Conservation (phyloP, 2,329 filamentous ascomycete genomes). For the Alternaria sp. region DNA sequence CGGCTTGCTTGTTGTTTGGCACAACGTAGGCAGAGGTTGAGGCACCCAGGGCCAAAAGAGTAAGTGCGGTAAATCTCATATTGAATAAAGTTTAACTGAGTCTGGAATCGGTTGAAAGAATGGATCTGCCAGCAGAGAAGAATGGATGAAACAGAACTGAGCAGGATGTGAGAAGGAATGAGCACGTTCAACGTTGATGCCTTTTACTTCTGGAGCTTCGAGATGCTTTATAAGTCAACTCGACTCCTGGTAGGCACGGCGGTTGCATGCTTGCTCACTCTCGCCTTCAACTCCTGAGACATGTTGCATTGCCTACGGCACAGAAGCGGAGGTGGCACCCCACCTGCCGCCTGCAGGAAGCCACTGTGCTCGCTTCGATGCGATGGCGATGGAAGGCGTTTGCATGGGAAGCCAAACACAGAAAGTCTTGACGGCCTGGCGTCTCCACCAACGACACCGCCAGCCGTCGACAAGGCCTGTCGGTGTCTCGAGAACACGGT, state of each 20-base stretch:
- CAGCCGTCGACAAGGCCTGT: conserved; percentile 12
- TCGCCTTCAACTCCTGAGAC: conserved; percentile 23
- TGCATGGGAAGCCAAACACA: conserved; percentile 18
- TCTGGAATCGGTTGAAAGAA: conserved; percentile 22
- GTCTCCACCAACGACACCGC: conserved; percentile 23
- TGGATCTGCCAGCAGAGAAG: conserved; percentile 40
- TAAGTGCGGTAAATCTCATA: conserved; percentile 39
- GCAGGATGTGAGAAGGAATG: conserved; percentile 41
- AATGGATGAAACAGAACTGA: conserved; percentile 34
- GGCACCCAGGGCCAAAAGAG: conserved; percentile 42
- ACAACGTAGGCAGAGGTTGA: conserved; percentile 43
- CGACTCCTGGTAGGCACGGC: conserved; percentile 1
- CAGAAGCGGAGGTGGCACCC: conserved; percentile 14
- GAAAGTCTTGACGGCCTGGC: conserved; percentile 12
- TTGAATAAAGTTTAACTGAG: conserved; percentile 24
- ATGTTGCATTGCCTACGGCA: conserved; percentile 22
- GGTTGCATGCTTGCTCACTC: conserved; percentile 9
- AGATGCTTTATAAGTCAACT: conserved; percentile 35
- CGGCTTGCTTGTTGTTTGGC: conserved; percentile 24
- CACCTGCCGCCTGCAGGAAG: conserved; percentile 2
- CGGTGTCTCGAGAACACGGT: conserved; percentile 5
- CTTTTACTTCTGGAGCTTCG: conserved; percentile 23
- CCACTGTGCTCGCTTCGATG: conserved; percentile 1
- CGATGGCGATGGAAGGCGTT: conserved; percentile 1
- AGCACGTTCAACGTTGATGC: conserved; percentile 41